Conservation (phyloP, 2,329 filamentous ascomycete genomes). For the Clarireedia paspali region DNA sequence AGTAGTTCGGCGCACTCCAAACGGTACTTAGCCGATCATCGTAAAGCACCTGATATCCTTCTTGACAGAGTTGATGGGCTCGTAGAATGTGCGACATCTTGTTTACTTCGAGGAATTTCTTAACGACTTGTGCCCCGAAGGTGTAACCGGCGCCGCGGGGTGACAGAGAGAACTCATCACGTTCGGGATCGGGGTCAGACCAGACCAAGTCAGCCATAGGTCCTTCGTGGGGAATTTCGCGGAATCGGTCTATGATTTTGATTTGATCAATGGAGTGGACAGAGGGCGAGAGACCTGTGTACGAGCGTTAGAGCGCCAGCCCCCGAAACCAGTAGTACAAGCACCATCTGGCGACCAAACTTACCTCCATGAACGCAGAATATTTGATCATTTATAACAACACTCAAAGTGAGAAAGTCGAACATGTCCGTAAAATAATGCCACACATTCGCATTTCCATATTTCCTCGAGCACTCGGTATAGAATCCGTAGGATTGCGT, state of each 20-base stretch:
- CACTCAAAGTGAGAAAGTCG: conserved; percentile 91
- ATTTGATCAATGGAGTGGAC: conserved; percentile 99
- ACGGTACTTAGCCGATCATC: conserved; percentile 92
- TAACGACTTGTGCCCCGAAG: conserved; percentile 94
- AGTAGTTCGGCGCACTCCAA: conserved; percentile 86
- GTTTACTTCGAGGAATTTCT: conserved; percentile 96
- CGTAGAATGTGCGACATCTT: conserved; percentile 95
- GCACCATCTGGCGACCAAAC: conserved; percentile 23
- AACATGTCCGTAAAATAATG: conserved; percentile 99
- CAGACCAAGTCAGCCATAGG: conserved; percentile 99
- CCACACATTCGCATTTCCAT: conserved; percentile 98
- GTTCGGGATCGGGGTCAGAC: conserved; percentile 95
- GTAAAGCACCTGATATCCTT: conserved; percentile 95
- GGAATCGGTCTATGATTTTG: conserved; percentile 98
- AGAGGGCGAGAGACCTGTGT: conserved; percentile 68
- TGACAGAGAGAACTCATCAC: conserved; percentile 92
- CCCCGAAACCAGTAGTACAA: neutral
- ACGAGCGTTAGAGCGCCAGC: neutral
- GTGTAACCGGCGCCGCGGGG: conserved; percentile 94
- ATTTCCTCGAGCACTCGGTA: conserved; percentile 95
- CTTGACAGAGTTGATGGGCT: conserved; percentile 97
- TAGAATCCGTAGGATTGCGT: conserved; percentile 99
- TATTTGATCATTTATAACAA: conserved; percentile 98
- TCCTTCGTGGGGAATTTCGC: conserved; percentile 96
- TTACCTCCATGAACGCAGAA: conserved; percentile 93